A percentile compares a stretch with the other conserved stretches of the same genome.
phyloP scores from a whole-genome alignment of 495 filamentous ascomycete genomes.

The Trichocladium uniseriatum region DNA sequence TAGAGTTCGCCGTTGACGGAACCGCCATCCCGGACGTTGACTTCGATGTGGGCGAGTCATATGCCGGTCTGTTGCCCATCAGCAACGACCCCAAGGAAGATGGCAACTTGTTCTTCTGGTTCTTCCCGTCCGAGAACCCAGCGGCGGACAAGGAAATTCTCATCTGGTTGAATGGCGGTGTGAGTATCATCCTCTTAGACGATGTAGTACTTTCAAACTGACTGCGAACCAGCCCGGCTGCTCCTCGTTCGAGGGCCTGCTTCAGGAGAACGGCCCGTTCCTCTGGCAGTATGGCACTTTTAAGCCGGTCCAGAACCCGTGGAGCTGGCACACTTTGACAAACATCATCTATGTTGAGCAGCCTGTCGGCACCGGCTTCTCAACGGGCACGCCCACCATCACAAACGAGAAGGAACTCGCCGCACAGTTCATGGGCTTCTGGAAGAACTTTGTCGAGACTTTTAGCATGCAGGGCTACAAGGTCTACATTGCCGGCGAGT shows the following conservation, averaged over 20 bases:
- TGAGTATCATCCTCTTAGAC: constrained; percentile 17
- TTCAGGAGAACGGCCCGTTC: constrained; percentile 73
- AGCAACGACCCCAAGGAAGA: constrained; percentile 41
- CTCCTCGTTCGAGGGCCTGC: constrained; percentile 56
- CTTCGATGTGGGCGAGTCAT: constrained; percentile 69
- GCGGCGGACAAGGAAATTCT: constrained; percentile 53
- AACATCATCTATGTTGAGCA: constrained; percentile 72
- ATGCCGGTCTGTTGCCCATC: constrained; percentile 62
- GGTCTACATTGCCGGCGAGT: constrained; percentile 62
- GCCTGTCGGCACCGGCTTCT: constrained; percentile 68
- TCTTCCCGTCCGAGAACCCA: constrained; percentile 54
- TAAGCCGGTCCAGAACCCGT: constrained; percentile 54
- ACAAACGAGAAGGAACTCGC: constrained; percentile 56
- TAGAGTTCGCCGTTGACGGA: constrained; percentile 59
- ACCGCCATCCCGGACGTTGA: constrained; percentile 58
- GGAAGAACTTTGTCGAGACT: constrained; percentile 58
- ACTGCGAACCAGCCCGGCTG: constrained; percentile 44
- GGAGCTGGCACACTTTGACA: constrained; percentile 63
- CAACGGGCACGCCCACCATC: constrained; percentile 51
- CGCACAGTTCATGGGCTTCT: constrained; percentile 60
- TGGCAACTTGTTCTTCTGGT: constrained; percentile 66
- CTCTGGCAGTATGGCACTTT: constrained; percentile 62
- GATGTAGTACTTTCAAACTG: not conserved
- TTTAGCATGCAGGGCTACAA: constrained; percentile 54
- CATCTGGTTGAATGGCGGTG: constrained; percentile 67